Base-by-base conservation (phyloP, 169 alveolate species). In the Cyclospora cayetanensis region DNA sequence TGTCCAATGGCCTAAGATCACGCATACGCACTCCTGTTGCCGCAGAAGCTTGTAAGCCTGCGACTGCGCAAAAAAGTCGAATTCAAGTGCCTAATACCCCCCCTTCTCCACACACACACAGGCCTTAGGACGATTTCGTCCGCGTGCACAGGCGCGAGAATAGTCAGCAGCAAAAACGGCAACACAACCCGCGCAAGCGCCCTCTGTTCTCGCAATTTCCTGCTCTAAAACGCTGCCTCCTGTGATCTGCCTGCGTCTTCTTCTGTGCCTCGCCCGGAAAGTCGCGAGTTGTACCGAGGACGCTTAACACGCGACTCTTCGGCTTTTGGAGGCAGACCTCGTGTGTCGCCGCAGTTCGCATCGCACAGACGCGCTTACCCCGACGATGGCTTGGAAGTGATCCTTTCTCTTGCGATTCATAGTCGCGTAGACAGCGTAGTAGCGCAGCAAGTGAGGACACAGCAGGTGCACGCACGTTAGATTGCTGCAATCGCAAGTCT, bases 1-100 rank as follows among this genome's bases (percentile, higher is more conserved):
- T 92, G 90, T 76, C 97, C 94, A 77, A 96, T 87, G 11, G 90
- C 92, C 94, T 91, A 82, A 60, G n/a, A 12, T 5, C 72, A 0
- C 18, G 1, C 72, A 60, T 20, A 60, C 42, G 35, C n/a, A n/a
- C n/a, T n/a, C n/a, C 7, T 31, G 11, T 4, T 60, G 34, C 29
- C 72, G 4, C 22, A 4, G 35, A 4, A 9, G 7, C 7, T 18
- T 31, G n/a, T n/a, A n/a, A n/a, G n/a, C 25, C 72, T 31, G 34
- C 25, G 35, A 22, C 7, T 60, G 34, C 22, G 72, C 25, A 9
- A 22, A 18, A 22, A 9, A 22, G 72, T 60, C 7, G 5, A 31
- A 4, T n/a, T 9, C n/a, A 18, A 18, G 63, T 18, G 11, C 18
- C 63, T 18, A 50, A 11, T 50, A 18, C 63, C 63, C 63, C 63